These are phyloP conservation scores for Cinchona pubescens DNA, from an alignment of 257 asterid genomes.

Conservation along the genomic window DNA sequence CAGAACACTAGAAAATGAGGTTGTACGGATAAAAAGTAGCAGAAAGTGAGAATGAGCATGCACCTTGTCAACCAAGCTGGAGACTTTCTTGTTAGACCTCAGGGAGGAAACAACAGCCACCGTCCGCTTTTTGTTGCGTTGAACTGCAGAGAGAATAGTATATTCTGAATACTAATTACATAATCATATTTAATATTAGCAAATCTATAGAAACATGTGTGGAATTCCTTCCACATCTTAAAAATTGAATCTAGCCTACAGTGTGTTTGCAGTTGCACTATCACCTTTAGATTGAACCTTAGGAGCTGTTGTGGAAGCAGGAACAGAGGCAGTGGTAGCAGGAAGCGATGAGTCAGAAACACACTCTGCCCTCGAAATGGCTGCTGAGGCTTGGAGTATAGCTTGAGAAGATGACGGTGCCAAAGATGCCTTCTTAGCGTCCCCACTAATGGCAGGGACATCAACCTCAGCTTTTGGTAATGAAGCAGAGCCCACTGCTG, in stretches of 20 bases:
- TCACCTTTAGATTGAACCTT: constrained; percentile 73
- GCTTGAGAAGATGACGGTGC: constrained; percentile 33
- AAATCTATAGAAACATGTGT: background rate
- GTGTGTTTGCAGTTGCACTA: background rate
- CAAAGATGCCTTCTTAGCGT: constrained; percentile 19
- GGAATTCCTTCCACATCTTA: background rate
- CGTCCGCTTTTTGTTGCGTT: constrained; percentile 69
- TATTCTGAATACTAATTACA: constrained; percentile 3
- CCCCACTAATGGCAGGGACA: constrained; percentile 26
- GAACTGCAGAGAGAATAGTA: constrained; percentile 37
- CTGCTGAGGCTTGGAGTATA: constrained; percentile 28
- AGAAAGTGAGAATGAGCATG: background rate
- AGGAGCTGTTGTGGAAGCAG: constrained; percentile 41
- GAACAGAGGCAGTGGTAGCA: constrained; percentile 32
- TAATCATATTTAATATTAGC: background rate
- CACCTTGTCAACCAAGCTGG: no score
- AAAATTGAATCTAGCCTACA: background rate
- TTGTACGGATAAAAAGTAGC: background rate
- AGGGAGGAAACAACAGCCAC: constrained; percentile 62
- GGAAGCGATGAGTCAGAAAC: constrained; percentile 41
- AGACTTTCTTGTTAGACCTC: no score
- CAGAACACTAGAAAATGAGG: background rate
- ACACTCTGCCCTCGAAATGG: constrained; percentile 25
- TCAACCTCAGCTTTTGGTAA: constrained; percentile 26
- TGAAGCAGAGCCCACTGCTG: constrained; percentile 32